phyloP scores from a whole-genome alignment of 805 yeast species.

The Yarrowia sp. region DNA sequence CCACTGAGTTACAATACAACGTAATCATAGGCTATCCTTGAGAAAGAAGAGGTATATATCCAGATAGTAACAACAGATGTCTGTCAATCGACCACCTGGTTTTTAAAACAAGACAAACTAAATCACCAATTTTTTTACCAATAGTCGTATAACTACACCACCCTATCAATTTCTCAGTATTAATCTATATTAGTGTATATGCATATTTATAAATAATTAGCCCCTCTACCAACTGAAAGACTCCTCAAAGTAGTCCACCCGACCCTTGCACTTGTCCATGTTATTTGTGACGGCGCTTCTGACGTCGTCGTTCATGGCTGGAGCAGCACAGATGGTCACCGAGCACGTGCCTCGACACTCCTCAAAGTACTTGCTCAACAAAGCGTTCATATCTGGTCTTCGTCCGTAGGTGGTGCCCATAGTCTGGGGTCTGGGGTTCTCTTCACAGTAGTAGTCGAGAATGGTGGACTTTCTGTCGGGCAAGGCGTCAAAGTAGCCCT shows the following conservation, averaged over 20 bases:
- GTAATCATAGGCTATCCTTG: too few species aligned
- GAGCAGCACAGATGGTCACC: slow-evolving; percentile 69
- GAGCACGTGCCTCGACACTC: slow-evolving; percentile 56
- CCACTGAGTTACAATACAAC: too few species aligned
- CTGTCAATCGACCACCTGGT: too few species aligned
- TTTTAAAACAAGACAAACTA: too few species aligned
- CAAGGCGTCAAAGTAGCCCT: slow-evolving; percentile 1
- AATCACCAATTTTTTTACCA: too few species aligned
- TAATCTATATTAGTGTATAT: slow-evolving; percentile 12
- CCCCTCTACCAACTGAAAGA: slow-evolving; percentile 65
- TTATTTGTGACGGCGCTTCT: slow-evolving; percentile 57
- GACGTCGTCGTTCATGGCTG: slow-evolving; percentile 62
- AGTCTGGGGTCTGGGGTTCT: neutral
- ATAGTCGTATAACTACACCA: too few species aligned
- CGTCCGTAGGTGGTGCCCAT: slow-evolving; percentile 45
- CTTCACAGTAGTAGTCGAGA: slow-evolving; percentile 6
- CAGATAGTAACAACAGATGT: too few species aligned
- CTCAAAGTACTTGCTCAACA: slow-evolving; percentile 13
- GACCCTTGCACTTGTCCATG: slow-evolving; percentile 53
- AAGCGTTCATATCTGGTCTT: slow-evolving; percentile 12
- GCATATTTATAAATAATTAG: slow-evolving; percentile 25
- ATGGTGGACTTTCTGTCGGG: neutral
- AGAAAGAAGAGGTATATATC: too few species aligned
- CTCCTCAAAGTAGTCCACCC: slow-evolving; percentile 75
- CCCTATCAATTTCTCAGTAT: neutral